Percentiles rank a stretch among this genome's conserved stretches.
Conservation (phyloP, 140 eudicot species). For the Ambrosia hybrid region DNA sequence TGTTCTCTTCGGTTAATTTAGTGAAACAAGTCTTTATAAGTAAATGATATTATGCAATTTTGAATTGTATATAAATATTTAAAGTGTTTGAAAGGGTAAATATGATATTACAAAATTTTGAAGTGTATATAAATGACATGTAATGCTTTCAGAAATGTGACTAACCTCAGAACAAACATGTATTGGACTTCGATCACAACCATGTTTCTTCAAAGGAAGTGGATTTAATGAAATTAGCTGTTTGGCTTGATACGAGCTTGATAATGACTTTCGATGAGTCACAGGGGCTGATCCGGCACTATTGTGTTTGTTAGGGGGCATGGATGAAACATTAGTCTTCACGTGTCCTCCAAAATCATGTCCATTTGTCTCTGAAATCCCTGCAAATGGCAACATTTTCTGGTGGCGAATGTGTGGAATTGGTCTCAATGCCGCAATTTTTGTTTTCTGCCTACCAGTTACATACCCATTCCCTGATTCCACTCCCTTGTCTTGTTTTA, state of each 20-base stretch:
- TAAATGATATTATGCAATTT: background rate
- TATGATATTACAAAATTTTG: background rate
- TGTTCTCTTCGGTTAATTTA: background rate
- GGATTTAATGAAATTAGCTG: slow-evolving; percentile 88
- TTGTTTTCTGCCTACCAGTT: slow-evolving; percentile 55
- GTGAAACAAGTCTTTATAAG: background rate
- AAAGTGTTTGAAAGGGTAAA: background rate
- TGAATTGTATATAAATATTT: background rate
- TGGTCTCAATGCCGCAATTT: slow-evolving; percentile 86
- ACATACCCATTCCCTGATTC: slow-evolving; percentile 47
- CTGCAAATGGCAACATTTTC: slow-evolving; percentile 81
- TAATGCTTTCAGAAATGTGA: background rate
- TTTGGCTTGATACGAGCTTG: slow-evolving; percentile 71
- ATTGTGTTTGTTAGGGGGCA: slow-evolving; percentile 52
- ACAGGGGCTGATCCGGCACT: slow-evolving; percentile 51
- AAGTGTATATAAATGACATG: background rate
- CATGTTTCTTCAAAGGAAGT: slow-evolving; percentile 92
- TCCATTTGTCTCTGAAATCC: slow-evolving; percentile 53
- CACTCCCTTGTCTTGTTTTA: slow-evolving; percentile 38
- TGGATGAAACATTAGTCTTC: slow-evolving; percentile 44
- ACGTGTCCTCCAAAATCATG: slow-evolving; percentile 57
- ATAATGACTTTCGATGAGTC: slow-evolving; percentile 59
- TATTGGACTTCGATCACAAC: slow-evolving; percentile 82
- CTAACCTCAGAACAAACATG: slow-evolving; percentile 93
- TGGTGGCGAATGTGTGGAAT: slow-evolving; percentile 79